phyloP scores from a whole-genome alignment of 2,329 filamentous ascomycete species.

The Taxawa tesnikishii region DNA sequence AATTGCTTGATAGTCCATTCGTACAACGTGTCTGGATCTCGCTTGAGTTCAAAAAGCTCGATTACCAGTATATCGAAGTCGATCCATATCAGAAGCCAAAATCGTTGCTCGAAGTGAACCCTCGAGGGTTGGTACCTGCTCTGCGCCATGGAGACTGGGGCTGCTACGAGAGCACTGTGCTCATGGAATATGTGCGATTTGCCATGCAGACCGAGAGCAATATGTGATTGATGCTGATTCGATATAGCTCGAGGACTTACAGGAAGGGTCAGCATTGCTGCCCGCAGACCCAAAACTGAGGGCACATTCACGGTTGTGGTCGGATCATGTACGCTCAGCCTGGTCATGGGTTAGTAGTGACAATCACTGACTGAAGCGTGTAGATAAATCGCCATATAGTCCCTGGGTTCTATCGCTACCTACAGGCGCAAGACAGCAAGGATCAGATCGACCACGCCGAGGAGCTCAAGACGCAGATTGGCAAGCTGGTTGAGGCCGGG shows the following conservation, averaged over 20 bases:
- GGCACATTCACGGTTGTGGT: constrained; percentile 68
- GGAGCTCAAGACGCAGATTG: constrained; percentile 54
- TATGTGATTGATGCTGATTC: constrained; percentile 1
- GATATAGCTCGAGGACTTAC: constrained; percentile 60
- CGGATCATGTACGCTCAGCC: constrained; percentile 52
- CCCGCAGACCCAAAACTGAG: constrained; percentile 54
- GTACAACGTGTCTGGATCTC: constrained; percentile 86
- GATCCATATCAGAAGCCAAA: constrained; percentile 67
- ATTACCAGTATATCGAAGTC: constrained; percentile 78
- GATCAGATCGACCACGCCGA: constrained; percentile 48
- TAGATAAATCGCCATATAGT: constrained; percentile 67
- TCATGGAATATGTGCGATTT: constrained; percentile 84
- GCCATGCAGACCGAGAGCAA: too few relatives aligned
- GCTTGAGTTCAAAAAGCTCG: constrained; percentile 63
- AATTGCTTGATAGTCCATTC: constrained; percentile 48
- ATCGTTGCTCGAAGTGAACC: constrained; percentile 61
- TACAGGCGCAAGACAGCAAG: constrained; percentile 50
- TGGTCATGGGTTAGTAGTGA: constrained; percentile 9
- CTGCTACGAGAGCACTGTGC: constrained; percentile 67
- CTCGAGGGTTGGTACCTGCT: constrained; percentile 62
- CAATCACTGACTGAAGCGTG: not conserved
- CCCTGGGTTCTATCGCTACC: constrained; percentile 61
- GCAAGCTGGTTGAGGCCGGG: constrained; percentile 45
- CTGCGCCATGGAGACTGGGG: constrained; percentile 70
- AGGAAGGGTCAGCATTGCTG: constrained; percentile 47